A percentile compares a stretch with the other conserved stretches of the same genome.
These are phyloP conservation scores for Reutealis trisperma DNA, from an alignment of 345 rosid genomes.

Conservation along the genomic window DNA sequence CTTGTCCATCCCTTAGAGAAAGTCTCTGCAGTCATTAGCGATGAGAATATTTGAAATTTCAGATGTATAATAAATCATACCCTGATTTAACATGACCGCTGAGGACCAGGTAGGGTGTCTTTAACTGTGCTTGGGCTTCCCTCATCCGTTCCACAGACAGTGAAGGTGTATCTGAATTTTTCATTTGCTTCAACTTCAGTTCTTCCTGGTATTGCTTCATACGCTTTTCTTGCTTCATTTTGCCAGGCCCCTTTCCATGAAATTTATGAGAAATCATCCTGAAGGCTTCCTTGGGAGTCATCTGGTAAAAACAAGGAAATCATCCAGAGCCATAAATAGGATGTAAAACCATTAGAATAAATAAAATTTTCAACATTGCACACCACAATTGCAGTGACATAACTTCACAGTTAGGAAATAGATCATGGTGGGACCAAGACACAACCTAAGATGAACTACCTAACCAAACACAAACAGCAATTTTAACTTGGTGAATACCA, in stretches of 20 bases:
- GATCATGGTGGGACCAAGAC: neutral
- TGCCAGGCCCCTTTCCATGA: slow-evolving; percentile 98
- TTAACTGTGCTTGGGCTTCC: slow-evolving; percentile 82
- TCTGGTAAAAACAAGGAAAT: slow-evolving; percentile 39
- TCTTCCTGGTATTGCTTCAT: slow-evolving; percentile 92
- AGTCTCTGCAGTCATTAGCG: slow-evolving; percentile 13
- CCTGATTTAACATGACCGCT: slow-evolving; percentile 96
- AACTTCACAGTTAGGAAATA: neutral
- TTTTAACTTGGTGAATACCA: neutral
- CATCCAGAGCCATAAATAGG: neutral
- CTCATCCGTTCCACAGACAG: slow-evolving; percentile 91
- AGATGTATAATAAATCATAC: slow-evolving; percentile 41
- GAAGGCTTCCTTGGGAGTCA: slow-evolving; percentile 95
- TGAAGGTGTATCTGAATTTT: slow-evolving; percentile 95
- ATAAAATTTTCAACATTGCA: neutral
- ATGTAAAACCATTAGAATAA: neutral
- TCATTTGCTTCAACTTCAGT: slow-evolving; percentile 94
- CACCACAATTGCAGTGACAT: neutral
- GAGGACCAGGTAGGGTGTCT: slow-evolving; percentile 93
- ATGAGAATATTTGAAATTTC: slow-evolving; percentile 6
- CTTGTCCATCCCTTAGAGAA: neutral
- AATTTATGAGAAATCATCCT: slow-evolving; percentile 83
- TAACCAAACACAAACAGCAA: neutral
- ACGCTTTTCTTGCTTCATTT: slow-evolving; percentile 96
- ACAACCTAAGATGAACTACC: neutral